Evolutionary conservation across 441 rosid species (phyloP), one percentile per base, ranked within the genome.

Genomic region (Flueggea neowawraea): DNA sequence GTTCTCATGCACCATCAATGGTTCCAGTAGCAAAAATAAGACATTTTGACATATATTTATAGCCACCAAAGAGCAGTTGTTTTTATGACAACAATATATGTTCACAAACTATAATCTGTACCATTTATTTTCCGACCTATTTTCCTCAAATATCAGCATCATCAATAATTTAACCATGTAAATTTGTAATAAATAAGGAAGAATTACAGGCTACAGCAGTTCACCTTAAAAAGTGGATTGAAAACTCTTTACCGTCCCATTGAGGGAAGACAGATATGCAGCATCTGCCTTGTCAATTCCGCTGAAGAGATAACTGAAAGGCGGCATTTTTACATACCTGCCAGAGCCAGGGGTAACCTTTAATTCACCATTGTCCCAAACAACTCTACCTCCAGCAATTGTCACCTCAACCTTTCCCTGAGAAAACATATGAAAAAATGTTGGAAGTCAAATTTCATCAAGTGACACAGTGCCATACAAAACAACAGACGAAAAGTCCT

Each of bases 371-470:
- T 89, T 85, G 75, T 81, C 77, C 99, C 97, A 91, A 31, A 81
- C 96, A 7, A 89, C 74, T 76, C 81, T 69, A 73, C 97, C 96
- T 68, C 95, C 84, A 4, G 86, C 87, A 54, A 91, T 91, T 12
- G 97, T 91, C 74, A 94, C 97, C 74, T 94, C 94, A 59, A 89
- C 89, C 66, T 89, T 91, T 43, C 97, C 97, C 98, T 90, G 80
- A 55, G 54, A 65, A 61, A 65, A 54, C 57, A 68, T 12, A 60
- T 15, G 32, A 60, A 49, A 54, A 54, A 14, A 61, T 52, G 31
- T 60, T 57, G 59, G 52, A 49, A 31, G 43, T 55, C 39, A n/a
- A n/a, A 22, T 10, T 28, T 28, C 5, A 55, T 9, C n/a, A 17
- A 12, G 12, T 12, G 58, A 55, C 36, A 31, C 11, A 7, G n/a